These are phyloP conservation scores for Paragyromitra xinjiangensis DNA, from an alignment of 495 filamentous ascomycete genomes.

Conservation along the genomic window DNA sequence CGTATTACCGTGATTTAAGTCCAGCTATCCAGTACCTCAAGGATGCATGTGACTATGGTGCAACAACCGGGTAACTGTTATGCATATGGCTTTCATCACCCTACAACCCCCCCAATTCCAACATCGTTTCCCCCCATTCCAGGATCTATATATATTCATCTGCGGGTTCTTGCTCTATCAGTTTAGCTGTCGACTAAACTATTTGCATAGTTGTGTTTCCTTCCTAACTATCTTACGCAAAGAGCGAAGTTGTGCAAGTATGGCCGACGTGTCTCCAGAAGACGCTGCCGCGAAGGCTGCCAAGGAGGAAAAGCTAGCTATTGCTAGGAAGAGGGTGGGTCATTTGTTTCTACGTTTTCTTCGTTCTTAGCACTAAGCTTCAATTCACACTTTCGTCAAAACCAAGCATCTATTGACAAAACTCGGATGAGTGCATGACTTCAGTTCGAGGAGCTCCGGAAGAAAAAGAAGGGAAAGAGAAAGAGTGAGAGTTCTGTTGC, in stretches of 20 bases:
- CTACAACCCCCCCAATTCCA: too few species aligned
- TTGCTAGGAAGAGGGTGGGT: constrained; percentile 55
- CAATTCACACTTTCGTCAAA: not conserved
- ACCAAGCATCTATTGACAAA: not conserved
- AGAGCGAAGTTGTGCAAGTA: not conserved
- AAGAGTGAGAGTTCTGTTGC: constrained; percentile 26
- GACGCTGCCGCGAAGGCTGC: constrained; percentile 46
- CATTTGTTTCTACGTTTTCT: not conserved
- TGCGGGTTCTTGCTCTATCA: not conserved
- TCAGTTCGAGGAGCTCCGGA: constrained; percentile 55
- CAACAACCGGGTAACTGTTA: too few species aligned
- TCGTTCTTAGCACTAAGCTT: not conserved
- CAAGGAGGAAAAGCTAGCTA: constrained; percentile 56
- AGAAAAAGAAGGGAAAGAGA: constrained; percentile 53
- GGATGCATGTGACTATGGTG: too few species aligned
- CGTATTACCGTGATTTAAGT: too few species aligned
- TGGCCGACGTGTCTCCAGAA: not conserved
- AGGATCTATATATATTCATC: not conserved
- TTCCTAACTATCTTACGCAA: not conserved
- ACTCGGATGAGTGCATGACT: not conserved
- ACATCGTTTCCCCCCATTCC: not conserved
- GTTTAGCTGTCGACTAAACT: not conserved
- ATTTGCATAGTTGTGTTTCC: not conserved
- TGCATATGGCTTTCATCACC: too few species aligned
- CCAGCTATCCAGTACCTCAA: too few species aligned